A percentile compares a stretch with the other conserved stretches of the same genome.
Evolutionary conservation across 768 basidiomycete genomes (phyloP).

Genomic region (Coprinopsis strossmayeri): DNA sequence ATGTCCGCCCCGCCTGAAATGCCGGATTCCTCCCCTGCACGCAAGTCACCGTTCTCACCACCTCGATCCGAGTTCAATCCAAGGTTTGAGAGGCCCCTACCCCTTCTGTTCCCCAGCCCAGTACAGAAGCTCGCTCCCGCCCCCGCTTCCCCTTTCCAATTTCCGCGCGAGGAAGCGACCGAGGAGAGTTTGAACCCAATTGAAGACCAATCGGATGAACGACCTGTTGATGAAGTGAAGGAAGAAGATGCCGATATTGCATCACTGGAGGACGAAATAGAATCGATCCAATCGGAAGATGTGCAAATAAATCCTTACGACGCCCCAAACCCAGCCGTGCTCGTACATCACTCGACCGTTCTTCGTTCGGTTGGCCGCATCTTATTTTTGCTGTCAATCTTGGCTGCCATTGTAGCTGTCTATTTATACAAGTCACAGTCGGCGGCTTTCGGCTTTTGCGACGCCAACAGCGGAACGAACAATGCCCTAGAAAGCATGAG

Average conservation of each 20-base stretch:
- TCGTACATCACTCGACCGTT: background rate
- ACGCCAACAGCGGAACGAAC: conserved; percentile 57
- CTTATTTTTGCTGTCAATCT: conserved; percentile 12
- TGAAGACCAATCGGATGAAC: conserved; percentile 4
- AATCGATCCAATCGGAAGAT: conserved; percentile 8
- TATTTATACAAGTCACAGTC: conserved; percentile 61
- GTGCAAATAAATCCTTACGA: background rate
- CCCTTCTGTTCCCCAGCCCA: conserved; percentile 15
- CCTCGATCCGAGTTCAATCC: conserved; percentile 35
- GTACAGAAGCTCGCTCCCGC: conserved; percentile 16
- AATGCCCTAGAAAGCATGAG: conserved; percentile 42
- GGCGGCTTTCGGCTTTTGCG: conserved; percentile 70
- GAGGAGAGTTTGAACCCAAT: background rate
- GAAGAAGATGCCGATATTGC: background rate
- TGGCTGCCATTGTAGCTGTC: conserved; percentile 27
- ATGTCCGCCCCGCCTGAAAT: conserved; percentile 70
- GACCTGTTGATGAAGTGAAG: background rate
- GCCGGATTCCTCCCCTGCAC: conserved; percentile 36
- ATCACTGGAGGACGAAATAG: conserved; percentile 10
- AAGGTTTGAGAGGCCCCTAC: conserved; percentile 20
- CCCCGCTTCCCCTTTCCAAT: background rate
- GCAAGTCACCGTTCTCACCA: conserved; percentile 38
- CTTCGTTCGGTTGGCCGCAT: background rate
- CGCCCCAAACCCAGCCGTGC: background rate
- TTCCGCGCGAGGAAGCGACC: conserved; percentile 1